Base-by-base conservation (phyloP, 768 basidiomycete genomes). In the Pleurotus cornucopiae region DNA sequence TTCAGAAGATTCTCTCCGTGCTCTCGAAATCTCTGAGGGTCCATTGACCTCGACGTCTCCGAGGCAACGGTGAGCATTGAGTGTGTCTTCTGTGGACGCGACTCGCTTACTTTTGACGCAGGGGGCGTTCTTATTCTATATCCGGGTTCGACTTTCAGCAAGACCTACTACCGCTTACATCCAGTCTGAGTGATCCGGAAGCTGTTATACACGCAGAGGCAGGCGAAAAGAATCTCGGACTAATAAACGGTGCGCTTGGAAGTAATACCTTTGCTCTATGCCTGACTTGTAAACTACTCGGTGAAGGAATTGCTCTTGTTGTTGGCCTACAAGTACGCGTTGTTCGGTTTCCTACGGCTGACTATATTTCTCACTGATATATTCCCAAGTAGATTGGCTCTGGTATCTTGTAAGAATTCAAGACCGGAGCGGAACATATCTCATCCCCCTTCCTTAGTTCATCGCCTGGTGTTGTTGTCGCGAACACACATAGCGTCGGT, bases 381-480 rank as follows among this genome's bases (percentile, higher is more conserved):
- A 34, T 11, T 34, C 30, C 38, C 40, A 44, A 57, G 43, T 46
- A 89, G 86, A 90, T 93, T 70, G 94, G 94, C 13, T 95, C 93
- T 14, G 94, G 94, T 34, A 97, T 97, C 57, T 97, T 96, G 91
- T 93, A 65, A 61, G 87, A 6, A 41, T 21, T 13, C 21, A 21
- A 47, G 39, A 37, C 46, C 49, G 43, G 25, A 25, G 1, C 23
- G 25, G 25, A 18, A n/a, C 34, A 44, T 12, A n/a, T 46, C 18
- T 40, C 25, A 41, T 48, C 49, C 34, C 26, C 12, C 18, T 51
- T 46, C 49, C 39, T 25, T 57, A 94, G 91, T 72, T 94, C 92
- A 3, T 94, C 92, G 4, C 94, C 95, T 1, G 96, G 96, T 2
- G 84, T 98, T 23, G 86, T 98, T 2, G 84, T 95, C 23, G 88